Percentiles rank a stretch among this genome's conserved stretches.
These are phyloP conservation scores for Rosellinia necatrix DNA, from an alignment of 2,329 filamentous ascomycete species.

Conservation along the genomic window DNA sequence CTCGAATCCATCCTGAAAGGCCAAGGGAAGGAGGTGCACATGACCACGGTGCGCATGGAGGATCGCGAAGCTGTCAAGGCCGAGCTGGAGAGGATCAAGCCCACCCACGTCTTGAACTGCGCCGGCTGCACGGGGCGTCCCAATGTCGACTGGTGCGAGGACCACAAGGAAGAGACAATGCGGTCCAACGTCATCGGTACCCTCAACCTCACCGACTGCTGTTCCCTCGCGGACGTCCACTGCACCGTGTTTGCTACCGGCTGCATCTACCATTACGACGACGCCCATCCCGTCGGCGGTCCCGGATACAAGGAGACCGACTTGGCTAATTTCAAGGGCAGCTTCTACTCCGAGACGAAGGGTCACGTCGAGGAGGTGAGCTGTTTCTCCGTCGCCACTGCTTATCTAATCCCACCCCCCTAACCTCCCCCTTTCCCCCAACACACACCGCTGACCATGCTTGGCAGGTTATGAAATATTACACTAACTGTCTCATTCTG, in stretches of 20 bases:
- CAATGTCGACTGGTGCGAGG: slow-evolving; percentile 74
- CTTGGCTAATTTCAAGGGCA: slow-evolving; percentile 66
- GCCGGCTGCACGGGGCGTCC: slow-evolving; percentile 69
- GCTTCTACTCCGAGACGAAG: slow-evolving; percentile 72
- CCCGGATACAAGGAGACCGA: slow-evolving; percentile 66
- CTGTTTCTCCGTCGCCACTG: neutral
- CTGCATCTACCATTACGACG: slow-evolving; percentile 69
- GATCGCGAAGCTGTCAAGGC: slow-evolving; percentile 60
- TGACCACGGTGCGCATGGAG: slow-evolving; percentile 69
- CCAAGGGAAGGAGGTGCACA: slow-evolving; percentile 64
- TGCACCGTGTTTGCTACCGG: slow-evolving; percentile 70
- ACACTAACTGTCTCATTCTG: slow-evolving; percentile 65
- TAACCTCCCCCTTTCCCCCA: no score
- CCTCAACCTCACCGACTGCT: slow-evolving; percentile 65
- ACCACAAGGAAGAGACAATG: slow-evolving; percentile 69
- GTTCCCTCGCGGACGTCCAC: slow-evolving; percentile 62
- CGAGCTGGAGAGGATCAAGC: slow-evolving; percentile 62
- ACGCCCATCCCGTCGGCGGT: slow-evolving; percentile 63
- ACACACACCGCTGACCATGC: slow-evolving; percentile 19
- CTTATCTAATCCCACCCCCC: neutral
- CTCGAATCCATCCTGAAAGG: slow-evolving; percentile 61
- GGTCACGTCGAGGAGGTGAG: slow-evolving; percentile 66
- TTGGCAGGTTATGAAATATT: slow-evolving; percentile 63
- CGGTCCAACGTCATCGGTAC: slow-evolving; percentile 70
- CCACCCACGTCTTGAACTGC: slow-evolving; percentile 69